Evolutionary conservation across 1,139 yeast species (phyloP), one percentile per base, ranked within the genome.

Genomic region (Sugiyamaella sp.): DNA sequence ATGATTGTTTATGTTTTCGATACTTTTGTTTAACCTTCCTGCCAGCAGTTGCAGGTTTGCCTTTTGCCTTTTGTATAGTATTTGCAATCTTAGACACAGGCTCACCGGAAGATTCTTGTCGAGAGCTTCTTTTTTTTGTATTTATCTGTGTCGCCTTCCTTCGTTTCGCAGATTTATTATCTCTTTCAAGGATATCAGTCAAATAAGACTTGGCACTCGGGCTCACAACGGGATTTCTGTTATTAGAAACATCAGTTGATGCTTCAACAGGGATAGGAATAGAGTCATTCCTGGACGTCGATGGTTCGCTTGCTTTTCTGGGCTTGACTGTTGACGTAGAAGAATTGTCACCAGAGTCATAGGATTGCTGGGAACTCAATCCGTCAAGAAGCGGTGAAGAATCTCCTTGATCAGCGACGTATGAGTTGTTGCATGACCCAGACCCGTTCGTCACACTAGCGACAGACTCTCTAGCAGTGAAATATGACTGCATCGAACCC

Each of bases 161-260:
- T 19, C 21, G 9, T 16, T 29, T 10, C 32, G 5, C 25, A 1
- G 39, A 8, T 12, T 19, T 21, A 14, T 29, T 46, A 45, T 56
- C 51, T 3, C 52, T 25, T 9, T 47, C 52, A n/a, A 57, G 44
- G 16, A 55, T 51, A n/a, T 52, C 53, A 12, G 58, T 25, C 22
- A 57, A 54, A 43, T 55, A 55, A 19, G 54, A 49, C 12, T 51
- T 39, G 3, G 56, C 60, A 32, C 43, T 47, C 8, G 41, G 39
- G n/a, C 39, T 20, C 8, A 20, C 29, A 37, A 19, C 8, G 12
- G 35, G 37, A 21, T 25, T 27, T n/a, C 5, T 2, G 22, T 19
- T 12, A 19, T 2, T 17, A n/a, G n/a, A n/a, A n/a, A n/a, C n/a
- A n/a, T n/a, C n/a, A n/a, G 42, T 22, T 1, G 37, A 19, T n/a